Conservation (phyloP, 495 filamentous ascomycete genomes). For the Venustampulla echinocandica region DNA sequence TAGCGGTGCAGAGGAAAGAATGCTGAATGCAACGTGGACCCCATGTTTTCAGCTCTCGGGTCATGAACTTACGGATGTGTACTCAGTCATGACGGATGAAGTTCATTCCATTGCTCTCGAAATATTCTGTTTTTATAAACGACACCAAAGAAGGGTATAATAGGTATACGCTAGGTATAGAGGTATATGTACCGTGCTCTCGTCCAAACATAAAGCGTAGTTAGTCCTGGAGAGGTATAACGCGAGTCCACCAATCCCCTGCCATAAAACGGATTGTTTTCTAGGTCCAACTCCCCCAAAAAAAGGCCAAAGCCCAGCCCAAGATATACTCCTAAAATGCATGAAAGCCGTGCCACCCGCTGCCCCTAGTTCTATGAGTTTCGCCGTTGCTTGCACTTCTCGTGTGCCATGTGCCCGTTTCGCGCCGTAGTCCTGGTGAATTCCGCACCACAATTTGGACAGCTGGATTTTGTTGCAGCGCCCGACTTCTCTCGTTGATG, state of each 20-base stretch:
- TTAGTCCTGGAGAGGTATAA: background rate
- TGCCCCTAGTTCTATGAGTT: slow-evolving; percentile 21
- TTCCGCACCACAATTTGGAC: slow-evolving; percentile 80
- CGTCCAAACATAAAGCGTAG: background rate
- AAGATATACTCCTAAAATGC: slow-evolving; percentile 1
- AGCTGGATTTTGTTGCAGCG: slow-evolving; percentile 75
- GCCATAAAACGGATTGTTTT: background rate
- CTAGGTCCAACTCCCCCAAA: background rate
- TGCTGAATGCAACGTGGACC: no score
- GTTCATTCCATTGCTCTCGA: no score
- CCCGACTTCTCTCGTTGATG: slow-evolving; percentile 94
- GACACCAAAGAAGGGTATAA: slow-evolving; percentile 2
- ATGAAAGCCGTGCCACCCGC: background rate
- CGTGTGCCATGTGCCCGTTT: slow-evolving; percentile 80
- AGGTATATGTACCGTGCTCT: no score
- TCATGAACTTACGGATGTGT: no score
- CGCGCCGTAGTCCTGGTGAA: slow-evolving; percentile 87
- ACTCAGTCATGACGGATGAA: no score
- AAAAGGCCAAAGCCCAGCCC: background rate
- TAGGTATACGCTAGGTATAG: no score
- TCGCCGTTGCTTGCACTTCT: slow-evolving; percentile 72
- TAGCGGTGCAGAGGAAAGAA: no score
- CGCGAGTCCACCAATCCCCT: background rate
- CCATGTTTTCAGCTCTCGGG: no score
- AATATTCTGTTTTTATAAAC: background rate